Evolutionary conservation across 306 rosid genomes (phyloP), one percentile per base, ranked within the genome.

Genomic region (Echinosophora koreensis): DNA sequence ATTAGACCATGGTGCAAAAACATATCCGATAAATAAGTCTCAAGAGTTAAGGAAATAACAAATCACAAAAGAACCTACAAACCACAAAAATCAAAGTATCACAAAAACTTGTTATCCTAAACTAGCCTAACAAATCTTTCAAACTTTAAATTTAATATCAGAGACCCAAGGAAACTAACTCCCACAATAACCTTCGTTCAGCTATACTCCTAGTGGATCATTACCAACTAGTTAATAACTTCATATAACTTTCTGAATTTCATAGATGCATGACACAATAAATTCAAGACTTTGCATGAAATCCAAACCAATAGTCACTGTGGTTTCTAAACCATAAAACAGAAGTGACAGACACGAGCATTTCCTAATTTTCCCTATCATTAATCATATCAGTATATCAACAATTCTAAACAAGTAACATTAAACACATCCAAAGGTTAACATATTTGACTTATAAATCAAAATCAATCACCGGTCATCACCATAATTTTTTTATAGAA

Each of bases 261-360:
- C 6, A 30, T 6, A 17, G 61, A 61, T 46, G 50, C 50, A 61
- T 30, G 35, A 44, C 18, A 8, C n/a, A 54, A 72, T 22, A 8
- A 22, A 27, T 22, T 30, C 64, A 22, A 34, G n/a, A 44, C 10
- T 22, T 5, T 27, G 50, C 70, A 39, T 32, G 14, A 63, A n/a
- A 63, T 37, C 37, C 28, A 22, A 58, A 4, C 27, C 22, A 61
- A 37, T n/a, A 61, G 11, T 15, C 22, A 61, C 18, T 61, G 8
- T 34, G 46, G 46, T n/a, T 61, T 35, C 67, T 61, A 61, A 72
- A 41, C 38, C 70, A 59, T 74, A 60, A 59, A 41, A 60, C 49
- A 17, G 11, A 73, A 14, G 44, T 42, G 41, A 47, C 28, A 44
- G 5, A 71, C 9, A 10, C n/a, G 39, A 73, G 8, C 58, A 59